phyloP scores from a whole-genome alignment of 2,329 filamentous ascomycete species.

The Diaporthe helianthi region DNA sequence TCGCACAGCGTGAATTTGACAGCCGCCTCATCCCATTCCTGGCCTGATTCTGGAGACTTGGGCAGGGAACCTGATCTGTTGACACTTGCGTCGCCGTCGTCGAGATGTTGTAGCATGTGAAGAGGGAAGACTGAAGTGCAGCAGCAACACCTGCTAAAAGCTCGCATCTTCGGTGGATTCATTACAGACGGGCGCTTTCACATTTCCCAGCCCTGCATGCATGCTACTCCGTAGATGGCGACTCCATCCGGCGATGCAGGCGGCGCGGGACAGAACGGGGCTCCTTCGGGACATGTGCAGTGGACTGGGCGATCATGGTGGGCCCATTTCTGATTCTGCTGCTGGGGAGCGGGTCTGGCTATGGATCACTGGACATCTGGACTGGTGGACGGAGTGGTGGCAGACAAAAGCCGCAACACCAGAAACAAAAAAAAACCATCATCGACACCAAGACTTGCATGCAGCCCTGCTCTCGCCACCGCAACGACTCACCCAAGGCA shows the following conservation, averaged over 20 bases:
- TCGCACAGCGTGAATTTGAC: neutral
- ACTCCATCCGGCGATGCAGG: constrained; percentile 1
- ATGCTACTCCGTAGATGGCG: neutral
- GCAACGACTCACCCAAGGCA: neutral
- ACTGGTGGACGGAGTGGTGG: too few species aligned
- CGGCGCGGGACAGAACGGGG: neutral
- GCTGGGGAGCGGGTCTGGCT: constrained; percentile 16
- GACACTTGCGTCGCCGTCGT: neutral
- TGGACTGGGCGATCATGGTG: neutral
- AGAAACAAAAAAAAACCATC: neutral
- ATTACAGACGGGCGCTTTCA: neutral
- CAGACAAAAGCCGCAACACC: constrained; percentile 22
- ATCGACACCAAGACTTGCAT: constrained; percentile 12
- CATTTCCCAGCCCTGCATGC: neutral
- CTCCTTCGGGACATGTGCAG: too few species aligned
- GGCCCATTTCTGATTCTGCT: constrained; percentile 12
- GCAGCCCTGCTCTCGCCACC: constrained; percentile 24
- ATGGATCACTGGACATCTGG: too few species aligned
- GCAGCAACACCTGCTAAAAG: neutral
- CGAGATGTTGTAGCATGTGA: neutral
- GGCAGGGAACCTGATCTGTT: neutral
- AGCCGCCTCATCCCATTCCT: neutral
- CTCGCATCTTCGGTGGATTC: neutral
- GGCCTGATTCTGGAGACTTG: neutral
- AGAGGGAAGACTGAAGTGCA: neutral